phyloP scores from a whole-genome alignment of 768 basidiomycete species.

The Boletus barrowsii region DNA sequence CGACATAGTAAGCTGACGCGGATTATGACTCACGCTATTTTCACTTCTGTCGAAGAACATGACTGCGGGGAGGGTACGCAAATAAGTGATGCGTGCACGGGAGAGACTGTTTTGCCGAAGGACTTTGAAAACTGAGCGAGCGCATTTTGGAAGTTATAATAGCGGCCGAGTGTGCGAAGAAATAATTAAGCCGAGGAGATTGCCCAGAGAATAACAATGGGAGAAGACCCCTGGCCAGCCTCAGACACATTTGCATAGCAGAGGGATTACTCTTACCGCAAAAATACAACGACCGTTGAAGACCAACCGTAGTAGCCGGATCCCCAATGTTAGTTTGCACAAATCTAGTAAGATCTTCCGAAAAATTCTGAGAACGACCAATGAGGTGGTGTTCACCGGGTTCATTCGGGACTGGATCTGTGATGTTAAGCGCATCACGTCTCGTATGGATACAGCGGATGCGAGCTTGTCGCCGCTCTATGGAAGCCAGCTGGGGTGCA shows the following conservation, averaged over 20 bases:
- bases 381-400: no score
- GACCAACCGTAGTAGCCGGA: no score
- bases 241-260: conserved; percentile 8
- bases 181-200: conserved; percentile 58
- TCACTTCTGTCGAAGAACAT: conserved; percentile 88
- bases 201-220: conserved; percentile 68
- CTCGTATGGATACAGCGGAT: no score
- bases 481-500: no score
- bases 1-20: neutral
- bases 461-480: no score
- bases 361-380: no score
- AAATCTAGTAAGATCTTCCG: no score
- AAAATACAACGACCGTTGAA: no score
- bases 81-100: neutral
- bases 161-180: conserved; percentile 68
- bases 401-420: no score
- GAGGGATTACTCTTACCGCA: conserved; percentile 43
- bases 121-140: conserved; percentile 66
- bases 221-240: conserved; percentile 61
- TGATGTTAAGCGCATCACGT: no score
- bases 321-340: no score
- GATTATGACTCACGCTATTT: conserved; percentile 53
- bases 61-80: conserved; percentile 37
- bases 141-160: conserved; percentile 69
- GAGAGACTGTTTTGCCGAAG: conserved; percentile 76